Conservation (phyloP, 2,329 filamentous ascomycete genomes). For the Aureobasidium melanogenum region DNA sequence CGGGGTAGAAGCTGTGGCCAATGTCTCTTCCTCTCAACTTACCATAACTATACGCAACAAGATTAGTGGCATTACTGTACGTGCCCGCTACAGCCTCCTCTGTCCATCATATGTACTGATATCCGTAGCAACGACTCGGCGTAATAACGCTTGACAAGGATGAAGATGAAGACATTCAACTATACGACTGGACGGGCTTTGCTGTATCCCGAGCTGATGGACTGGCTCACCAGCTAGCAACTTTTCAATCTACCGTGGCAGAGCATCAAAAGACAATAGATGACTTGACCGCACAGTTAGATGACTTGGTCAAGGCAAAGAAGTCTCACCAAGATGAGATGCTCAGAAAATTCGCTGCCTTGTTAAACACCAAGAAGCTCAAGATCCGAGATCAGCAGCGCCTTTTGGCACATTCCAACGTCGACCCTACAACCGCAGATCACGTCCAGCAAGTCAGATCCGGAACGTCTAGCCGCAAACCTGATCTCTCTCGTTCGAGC, state of each 20-base stretch:
- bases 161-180: conserved; percentile 50
- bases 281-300: conserved; percentile 53
- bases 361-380: conserved; percentile 71
- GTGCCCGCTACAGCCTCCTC: conserved; percentile 18
- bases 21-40: conserved; percentile 40
- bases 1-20: conserved; percentile 51
- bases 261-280: conserved; percentile 48
- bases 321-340: conserved; percentile 57
- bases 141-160: conserved; percentile 49
- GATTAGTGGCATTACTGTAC: conserved; percentile 59
- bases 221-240: conserved; percentile 31
- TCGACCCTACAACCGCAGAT: conserved; percentile 40
- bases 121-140: conserved; percentile 57
- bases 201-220: conserved; percentile 37
- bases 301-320: conserved; percentile 59
- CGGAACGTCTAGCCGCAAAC: conserved; percentile 14
- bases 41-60: conserved; percentile 57
- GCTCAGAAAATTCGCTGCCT: conserved; percentile 58
- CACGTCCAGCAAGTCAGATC: conserved; percentile 8
- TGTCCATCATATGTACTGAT: not conserved
- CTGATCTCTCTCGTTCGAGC: conserved; percentile 20
- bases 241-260: conserved; percentile 23
- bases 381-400: conserved; percentile 68
- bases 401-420: conserved; percentile 48
- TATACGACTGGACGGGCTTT: conserved; percentile 60